Percentiles rank a stretch among this genome's conserved stretches.
These are phyloP conservation scores for Beauveria bassiana DNA, from an alignment of 2,329 filamentous ascomycete species.

Conservation along the genomic window DNA sequence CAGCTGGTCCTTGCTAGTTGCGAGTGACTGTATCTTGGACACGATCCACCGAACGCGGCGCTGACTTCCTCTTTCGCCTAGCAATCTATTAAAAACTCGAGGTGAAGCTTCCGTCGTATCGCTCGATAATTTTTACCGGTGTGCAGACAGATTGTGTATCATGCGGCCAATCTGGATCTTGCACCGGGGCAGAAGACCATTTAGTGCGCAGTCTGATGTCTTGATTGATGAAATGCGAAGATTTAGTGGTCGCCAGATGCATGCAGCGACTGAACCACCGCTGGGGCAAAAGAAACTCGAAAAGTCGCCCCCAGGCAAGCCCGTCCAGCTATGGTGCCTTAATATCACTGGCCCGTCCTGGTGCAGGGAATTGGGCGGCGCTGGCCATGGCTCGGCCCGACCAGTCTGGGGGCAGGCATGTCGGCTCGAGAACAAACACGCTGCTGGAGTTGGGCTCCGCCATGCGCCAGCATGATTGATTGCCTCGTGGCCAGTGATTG, in stretches of 20 bases:
- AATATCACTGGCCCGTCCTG: background rate
- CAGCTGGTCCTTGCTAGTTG: background rate
- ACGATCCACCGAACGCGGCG: background rate
- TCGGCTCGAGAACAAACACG: background rate
- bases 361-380: background rate
- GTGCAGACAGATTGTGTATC: background rate
- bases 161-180: background rate
- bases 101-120: background rate
- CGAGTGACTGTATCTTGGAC: background rate
- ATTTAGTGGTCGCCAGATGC: background rate
- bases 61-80: background rate
- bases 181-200: background rate
- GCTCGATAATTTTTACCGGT: background rate
- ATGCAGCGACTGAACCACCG: background rate
- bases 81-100: background rate
- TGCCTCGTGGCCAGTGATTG: background rate
- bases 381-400: conserved; percentile 8
- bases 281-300: background rate
- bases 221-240: background rate
- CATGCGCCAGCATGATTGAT: background rate
- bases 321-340: background rate
- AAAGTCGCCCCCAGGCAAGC: background rate
- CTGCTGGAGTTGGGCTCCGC: background rate
- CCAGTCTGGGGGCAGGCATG: conserved; percentile 1
- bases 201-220: background rate